phyloP scores from a whole-genome alignment of 2,329 filamentous ascomycete species.

The Chaetomium globosum region DNA sequence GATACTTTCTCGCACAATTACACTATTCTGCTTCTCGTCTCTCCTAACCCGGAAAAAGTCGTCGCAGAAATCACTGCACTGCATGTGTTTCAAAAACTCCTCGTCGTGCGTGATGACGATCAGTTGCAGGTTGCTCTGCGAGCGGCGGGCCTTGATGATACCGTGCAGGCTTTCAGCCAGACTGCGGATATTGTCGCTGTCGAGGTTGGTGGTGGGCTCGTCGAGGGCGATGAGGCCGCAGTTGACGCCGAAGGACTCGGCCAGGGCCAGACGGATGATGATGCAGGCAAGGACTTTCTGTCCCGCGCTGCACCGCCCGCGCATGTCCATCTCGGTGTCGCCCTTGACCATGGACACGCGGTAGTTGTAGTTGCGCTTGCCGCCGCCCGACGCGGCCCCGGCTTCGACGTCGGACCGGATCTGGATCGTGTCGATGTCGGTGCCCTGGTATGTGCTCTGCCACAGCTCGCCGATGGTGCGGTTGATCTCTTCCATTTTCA shows the following conservation, averaged over 20 bases:
- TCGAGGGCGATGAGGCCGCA: conserved; percentile 96
- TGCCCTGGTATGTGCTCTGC: conserved; percentile 94
- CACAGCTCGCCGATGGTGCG: conserved; percentile 93
- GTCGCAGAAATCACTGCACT: conserved; percentile 89
- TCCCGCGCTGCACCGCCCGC: conserved; percentile 91
- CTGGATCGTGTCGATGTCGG: conserved; percentile 93
- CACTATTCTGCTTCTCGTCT: conserved; percentile 82
- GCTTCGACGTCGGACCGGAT: conserved; percentile 90
- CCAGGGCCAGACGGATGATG: conserved; percentile 93
- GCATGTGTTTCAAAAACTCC: conserved; percentile 91
- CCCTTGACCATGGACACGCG: conserved; percentile 97
- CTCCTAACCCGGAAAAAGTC: conserved; percentile 85
- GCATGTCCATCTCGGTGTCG: conserved; percentile 99
- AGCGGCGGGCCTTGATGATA: conserved; percentile 80
- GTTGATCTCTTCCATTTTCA: conserved; percentile 99
- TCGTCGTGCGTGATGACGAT: conserved; percentile 99
- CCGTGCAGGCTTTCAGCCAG: conserved; percentile 81
- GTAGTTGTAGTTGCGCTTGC: conserved; percentile 91
- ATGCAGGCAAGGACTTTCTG: conserved; percentile 97
- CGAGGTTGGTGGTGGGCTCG: conserved; percentile 96
- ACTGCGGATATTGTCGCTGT: conserved; percentile 90
- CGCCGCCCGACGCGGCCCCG: conserved; percentile 44
- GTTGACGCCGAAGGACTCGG: conserved; percentile 93
- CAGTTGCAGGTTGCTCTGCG: conserved; percentile 93
- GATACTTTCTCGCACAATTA: conserved; percentile 73